Conservation (phyloP, 768 basidiomycete genomes). For the Butyriboletus loyo region DNA sequence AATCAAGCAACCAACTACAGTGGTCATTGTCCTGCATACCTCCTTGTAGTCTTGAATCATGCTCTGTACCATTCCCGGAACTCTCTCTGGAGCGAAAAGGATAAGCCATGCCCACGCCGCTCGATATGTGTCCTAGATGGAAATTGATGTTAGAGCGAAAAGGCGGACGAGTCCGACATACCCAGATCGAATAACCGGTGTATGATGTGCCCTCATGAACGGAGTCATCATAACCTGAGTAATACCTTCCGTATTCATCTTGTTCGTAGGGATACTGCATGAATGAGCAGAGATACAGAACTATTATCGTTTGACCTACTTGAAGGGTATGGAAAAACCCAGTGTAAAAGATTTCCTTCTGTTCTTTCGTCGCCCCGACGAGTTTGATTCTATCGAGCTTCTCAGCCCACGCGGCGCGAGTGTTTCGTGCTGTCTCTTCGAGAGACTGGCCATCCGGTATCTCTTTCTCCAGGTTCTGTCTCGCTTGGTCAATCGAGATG, state of each 20-base stretch:
- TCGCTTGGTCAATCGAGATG: conserved; percentile 67
- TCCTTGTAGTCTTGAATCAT: conserved; percentile 79
- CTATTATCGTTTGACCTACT: conserved; percentile 28
- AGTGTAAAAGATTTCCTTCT: conserved; percentile 55
- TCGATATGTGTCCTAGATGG: conserved; percentile 68
- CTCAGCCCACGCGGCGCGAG: conserved; percentile 54
- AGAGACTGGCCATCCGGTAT: conserved; percentile 45
- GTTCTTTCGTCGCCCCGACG: conserved; percentile 45
- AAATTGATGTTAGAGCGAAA: background rate
- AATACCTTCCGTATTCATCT: conserved; percentile 63
- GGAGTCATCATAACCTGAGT: conserved; percentile 70
- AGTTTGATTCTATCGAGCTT: conserved; percentile 52
- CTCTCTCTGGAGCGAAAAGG: conserved; percentile 71
- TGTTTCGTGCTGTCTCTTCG: conserved; percentile 48
- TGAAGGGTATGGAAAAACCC: conserved; percentile 62
- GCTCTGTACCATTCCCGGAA: conserved; percentile 71
- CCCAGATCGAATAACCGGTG: conserved; percentile 81
- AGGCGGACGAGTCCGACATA: conserved; percentile 25
- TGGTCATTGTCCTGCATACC: conserved; percentile 31
- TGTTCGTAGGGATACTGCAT: conserved; percentile 75
- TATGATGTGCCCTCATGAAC: conserved; percentile 69
- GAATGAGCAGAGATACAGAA: background rate
- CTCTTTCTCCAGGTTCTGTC: conserved; percentile 48
- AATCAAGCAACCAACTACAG: background rate
- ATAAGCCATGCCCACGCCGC: conserved; percentile 80